Percentiles rank a stretch among this genome's conserved stretches.
These are phyloP conservation scores for Abelmoschus esculentus DNA, from an alignment of 345 rosid genomes.

Conservation along the genomic window DNA sequence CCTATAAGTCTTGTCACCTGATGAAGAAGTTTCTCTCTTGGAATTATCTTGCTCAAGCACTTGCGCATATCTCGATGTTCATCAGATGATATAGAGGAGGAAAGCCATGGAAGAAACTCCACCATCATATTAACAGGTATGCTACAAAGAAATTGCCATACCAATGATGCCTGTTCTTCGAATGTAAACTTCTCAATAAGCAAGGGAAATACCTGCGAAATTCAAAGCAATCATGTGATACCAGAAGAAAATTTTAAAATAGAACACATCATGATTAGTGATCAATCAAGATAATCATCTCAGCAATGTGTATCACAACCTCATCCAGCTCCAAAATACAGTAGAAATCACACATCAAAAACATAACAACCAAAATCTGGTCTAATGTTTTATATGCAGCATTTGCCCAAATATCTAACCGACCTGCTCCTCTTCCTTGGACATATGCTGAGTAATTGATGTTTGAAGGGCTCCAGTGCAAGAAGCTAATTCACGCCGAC, in stretches of 20 bases:
- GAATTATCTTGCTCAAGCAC: constrained; percentile 58
- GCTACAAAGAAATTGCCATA: constrained; percentile 84
- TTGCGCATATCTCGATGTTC: constrained; percentile 50
- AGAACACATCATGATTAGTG: no score
- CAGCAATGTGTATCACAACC: neutral
- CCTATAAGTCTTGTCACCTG: constrained; percentile 36
- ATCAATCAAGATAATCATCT: neutral
- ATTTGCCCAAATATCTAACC: neutral
- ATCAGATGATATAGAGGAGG: constrained; percentile 60
- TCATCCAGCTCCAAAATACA: neutral
- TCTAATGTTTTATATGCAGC: neutral
- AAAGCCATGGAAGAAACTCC: constrained; percentile 81
- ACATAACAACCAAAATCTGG: neutral
- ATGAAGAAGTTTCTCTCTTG: constrained; percentile 56
- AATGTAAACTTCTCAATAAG: constrained; percentile 65
- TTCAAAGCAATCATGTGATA: constrained; percentile 16
- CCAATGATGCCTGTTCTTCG: constrained; percentile 71
- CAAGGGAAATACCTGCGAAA: constrained; percentile 62
- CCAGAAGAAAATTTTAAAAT: neutral
- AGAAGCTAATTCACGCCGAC: constrained; percentile 65
- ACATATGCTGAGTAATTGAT: constrained; percentile 81
- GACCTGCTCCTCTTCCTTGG: constrained; percentile 93
- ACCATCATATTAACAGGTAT: constrained; percentile 72
- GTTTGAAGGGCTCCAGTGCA: constrained; percentile 79
- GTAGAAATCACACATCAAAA: neutral